These are phyloP conservation scores for Cochliopodium minus DNA, from an alignment of 208 protist species.

Conservation along the genomic window DNA sequence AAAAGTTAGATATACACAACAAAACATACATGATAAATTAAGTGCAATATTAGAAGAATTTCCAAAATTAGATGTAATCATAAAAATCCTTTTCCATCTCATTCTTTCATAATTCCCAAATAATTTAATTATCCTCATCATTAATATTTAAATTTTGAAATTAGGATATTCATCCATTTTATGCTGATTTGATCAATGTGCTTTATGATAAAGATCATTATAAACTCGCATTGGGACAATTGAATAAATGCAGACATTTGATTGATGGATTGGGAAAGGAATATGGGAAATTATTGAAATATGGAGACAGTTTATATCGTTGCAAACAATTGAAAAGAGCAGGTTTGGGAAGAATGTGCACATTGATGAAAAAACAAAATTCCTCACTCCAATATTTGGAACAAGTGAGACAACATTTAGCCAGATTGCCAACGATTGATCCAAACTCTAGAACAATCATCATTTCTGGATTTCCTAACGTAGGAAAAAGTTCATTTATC, in stretches of 20 bases:
- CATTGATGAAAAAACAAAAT: slow-evolving; percentile 84
- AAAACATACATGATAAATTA: slow-evolving; percentile 91
- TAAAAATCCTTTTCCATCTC: not conserved
- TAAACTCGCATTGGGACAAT: slow-evolving; percentile 98
- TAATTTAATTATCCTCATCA: not conserved
- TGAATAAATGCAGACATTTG: slow-evolving; percentile 83
- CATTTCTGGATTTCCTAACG: slow-evolving; percentile 95
- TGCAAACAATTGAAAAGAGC: slow-evolving; percentile 99
- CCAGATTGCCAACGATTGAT: slow-evolving; percentile 96
- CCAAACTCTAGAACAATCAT: slow-evolving; percentile 92
- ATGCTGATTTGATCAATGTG: slow-evolving; percentile 98
- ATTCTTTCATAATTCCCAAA: not conserved
- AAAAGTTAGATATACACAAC: slow-evolving; percentile 95
- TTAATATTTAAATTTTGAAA: not conserved
- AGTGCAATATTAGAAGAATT: slow-evolving; percentile 83
- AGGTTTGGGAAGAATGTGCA: slow-evolving; percentile 95
- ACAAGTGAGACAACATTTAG: slow-evolving; percentile 98
- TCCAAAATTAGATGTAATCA: slow-evolving; percentile 79
- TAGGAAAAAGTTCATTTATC: slow-evolving; percentile 98
- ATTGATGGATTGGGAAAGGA: slow-evolving; percentile 92
- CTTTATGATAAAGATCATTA: slow-evolving; percentile 99
- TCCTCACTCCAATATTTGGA: slow-evolving; percentile 90
- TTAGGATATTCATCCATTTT: slow-evolving; percentile 98
- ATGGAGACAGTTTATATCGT: slow-evolving; percentile 97
- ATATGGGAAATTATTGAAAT: slow-evolving; percentile 96